Evolutionary conservation across 345 rosid genomes (phyloP).

Genomic region (Sisymbrium altissimum): DNA sequence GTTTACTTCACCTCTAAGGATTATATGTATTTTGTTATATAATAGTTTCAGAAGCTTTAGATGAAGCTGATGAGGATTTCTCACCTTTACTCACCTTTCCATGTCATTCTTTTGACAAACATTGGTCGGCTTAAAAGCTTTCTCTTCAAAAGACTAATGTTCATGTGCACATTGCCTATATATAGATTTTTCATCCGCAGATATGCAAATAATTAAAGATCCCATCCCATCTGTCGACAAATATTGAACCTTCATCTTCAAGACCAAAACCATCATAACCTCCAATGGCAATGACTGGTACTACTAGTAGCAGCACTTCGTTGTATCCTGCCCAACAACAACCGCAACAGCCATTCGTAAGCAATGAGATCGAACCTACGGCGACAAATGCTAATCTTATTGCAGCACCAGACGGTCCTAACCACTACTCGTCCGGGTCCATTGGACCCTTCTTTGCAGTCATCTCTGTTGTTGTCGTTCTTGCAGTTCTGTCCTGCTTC

Average conservation of each 20-base stretch:
- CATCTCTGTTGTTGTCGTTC: slow-evolving; percentile 50
- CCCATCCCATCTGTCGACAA: background rate
- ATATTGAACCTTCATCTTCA: background rate
- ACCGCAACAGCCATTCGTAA: slow-evolving; percentile 21
- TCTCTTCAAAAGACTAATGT: background rate
- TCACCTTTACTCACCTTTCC: slow-evolving; percentile 31
- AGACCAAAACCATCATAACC: background rate
- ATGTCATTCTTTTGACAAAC: slow-evolving; percentile 23
- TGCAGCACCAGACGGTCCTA: slow-evolving; percentile 14
- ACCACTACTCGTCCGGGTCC: slow-evolving; percentile 47
- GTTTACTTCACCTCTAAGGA: slow-evolving; percentile 34
- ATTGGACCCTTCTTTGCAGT: slow-evolving; percentile 72
- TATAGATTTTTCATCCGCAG: background rate
- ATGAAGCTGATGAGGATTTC: slow-evolving; percentile 36
- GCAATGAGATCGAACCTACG: slow-evolving; percentile 19
- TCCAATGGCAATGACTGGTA: slow-evolving; percentile 16
- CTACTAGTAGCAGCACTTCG: slow-evolving; percentile 13
- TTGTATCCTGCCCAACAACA: slow-evolving; percentile 26
- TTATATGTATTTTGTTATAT: background rate
- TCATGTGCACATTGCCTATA: slow-evolving; percentile 25
- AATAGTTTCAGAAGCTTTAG: slow-evolving; percentile 8
- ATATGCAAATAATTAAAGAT: background rate
- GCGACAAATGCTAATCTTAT: slow-evolving; percentile 20
- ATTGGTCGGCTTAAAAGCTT: slow-evolving; percentile 28
- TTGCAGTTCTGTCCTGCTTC: slow-evolving; percentile 56